These are phyloP conservation scores for Meira miltonrushii DNA, from an alignment of 1,284 basidiomycete species.

Conservation along the genomic window DNA sequence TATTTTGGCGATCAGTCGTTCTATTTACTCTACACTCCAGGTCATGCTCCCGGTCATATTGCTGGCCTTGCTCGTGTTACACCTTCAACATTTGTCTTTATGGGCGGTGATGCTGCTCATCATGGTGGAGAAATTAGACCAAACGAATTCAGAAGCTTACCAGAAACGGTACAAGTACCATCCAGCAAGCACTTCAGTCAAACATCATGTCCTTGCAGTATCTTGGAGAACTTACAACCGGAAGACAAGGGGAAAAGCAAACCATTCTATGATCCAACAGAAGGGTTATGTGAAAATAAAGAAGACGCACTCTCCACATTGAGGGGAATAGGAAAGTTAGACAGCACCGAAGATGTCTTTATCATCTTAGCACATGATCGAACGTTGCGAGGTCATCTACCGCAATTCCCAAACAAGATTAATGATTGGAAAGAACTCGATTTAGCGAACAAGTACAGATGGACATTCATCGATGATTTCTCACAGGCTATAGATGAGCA, in stretches of 20 bases:
- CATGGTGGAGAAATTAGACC: slow-evolving; percentile 7
- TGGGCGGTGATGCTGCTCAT: slow-evolving; percentile 11
- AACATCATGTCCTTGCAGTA: slow-evolving; percentile 1
- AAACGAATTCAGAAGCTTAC: background rate
- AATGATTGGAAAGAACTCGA: slow-evolving; percentile 8
- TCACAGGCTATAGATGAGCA: background rate
- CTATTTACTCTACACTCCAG: slow-evolving; percentile 4
- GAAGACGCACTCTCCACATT: background rate
- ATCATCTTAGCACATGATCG: slow-evolving; percentile 8
- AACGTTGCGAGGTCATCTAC: background rate
- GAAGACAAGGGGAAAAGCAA: slow-evolving; percentile 1
- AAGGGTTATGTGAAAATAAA: background rate
- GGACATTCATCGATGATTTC: slow-evolving; percentile 8
- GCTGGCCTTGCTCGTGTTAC: slow-evolving; percentile 5
- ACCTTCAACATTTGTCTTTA: slow-evolving; percentile 3
- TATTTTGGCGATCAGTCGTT: slow-evolving; percentile 6
- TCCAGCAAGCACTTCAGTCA: background rate
- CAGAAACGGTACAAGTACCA: background rate
- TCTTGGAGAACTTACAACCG: slow-evolving; percentile 1
- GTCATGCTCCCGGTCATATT: slow-evolving; percentile 9
- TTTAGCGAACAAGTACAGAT: background rate
- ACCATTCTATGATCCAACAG: slow-evolving; percentile 1
- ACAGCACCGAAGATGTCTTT: slow-evolving; percentile 1
- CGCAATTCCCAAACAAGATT: slow-evolving; percentile 3
- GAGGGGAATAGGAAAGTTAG: background rate